A percentile compares a stretch with the other conserved stretches of the same genome.
Conservation (phyloP, 2,329 filamentous ascomycete species). For the Xylaria digitata region DNA sequence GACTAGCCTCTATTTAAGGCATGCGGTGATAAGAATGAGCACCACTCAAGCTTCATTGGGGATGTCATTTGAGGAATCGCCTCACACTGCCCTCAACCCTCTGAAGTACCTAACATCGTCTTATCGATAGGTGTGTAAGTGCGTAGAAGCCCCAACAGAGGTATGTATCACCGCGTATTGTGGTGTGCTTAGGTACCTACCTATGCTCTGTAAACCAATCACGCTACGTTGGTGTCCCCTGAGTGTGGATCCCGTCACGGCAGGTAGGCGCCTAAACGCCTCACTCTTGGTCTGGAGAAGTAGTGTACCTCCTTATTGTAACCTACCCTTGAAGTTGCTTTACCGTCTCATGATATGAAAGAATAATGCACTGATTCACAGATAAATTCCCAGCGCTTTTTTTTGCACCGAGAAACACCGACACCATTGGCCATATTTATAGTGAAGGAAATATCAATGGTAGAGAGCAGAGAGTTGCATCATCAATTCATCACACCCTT, state of each 20-base stretch:
- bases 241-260: not conserved
- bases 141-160: not conserved
- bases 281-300: not conserved
- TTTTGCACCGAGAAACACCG: not conserved
- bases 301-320: no score
- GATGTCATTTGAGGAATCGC: constrained; percentile 1
- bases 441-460: not conserved
- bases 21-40: constrained; percentile 3
- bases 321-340: no score
- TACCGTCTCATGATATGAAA: no score
- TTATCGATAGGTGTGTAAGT: constrained; percentile 11
- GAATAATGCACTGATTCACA: no score
- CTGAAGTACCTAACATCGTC: not conserved
- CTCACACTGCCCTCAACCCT: not conserved
- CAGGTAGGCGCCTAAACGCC: not conserved
- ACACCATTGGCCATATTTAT: not conserved
- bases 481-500: not conserved
- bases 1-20: constrained; percentile 1
- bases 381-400: no score
- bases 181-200: no score
- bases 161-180: no score
- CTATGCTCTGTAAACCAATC: constrained; percentile 1
- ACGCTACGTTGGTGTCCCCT: not conserved
- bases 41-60: not conserved
- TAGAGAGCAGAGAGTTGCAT: not conserved